Conservation (phyloP, 2,329 filamentous ascomycete species). For the Aspergillus hortae region DNA sequence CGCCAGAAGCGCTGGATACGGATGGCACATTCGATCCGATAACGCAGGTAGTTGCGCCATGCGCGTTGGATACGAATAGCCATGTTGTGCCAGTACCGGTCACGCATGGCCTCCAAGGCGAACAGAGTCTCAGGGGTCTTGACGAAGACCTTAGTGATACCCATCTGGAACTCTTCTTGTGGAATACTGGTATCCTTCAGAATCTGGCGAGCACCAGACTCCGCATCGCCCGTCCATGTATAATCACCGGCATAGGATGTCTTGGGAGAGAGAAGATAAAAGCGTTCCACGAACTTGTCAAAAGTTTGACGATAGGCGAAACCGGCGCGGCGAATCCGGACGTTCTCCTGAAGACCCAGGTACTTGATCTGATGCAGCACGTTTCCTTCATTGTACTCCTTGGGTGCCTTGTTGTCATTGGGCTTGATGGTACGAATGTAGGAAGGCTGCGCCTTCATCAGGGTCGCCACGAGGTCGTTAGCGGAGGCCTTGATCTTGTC, state of each 20-base stretch:
- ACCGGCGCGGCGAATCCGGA: constrained; percentile 90
- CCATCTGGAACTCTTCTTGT: constrained; percentile 93
- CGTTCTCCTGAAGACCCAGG: constrained; percentile 97
- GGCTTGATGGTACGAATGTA: constrained; percentile 99
- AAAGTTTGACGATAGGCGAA: constrained; percentile 97
- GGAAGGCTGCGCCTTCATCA: constrained; percentile 96
- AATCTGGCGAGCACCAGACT: constrained; percentile 86
- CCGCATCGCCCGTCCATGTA: constrained; percentile 86
- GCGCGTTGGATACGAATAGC: constrained; percentile 94
- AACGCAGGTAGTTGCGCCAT: constrained; percentile 93
- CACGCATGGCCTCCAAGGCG: constrained; percentile 94
- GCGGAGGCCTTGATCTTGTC: constrained; percentile 95
- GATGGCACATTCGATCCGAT: constrained; percentile 86
- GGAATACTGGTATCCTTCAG: constrained; percentile 96
- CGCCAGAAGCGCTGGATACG: constrained; percentile 95
- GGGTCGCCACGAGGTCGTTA: constrained; percentile 86
- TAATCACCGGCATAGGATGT: constrained; percentile 97
- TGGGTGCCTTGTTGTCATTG: constrained; percentile 96
- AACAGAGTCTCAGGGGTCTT: constrained; percentile 97
- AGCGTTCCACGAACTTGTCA: constrained; percentile 96
- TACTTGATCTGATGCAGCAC: constrained; percentile 99
- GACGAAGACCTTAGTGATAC: constrained; percentile 95
- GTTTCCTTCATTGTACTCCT: constrained; percentile 86
- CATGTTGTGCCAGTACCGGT: constrained; percentile 99
- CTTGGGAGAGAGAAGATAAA: constrained; percentile 90